Percentiles rank a stretch among this genome's conserved stretches.
Conservation (phyloP, 1,284 basidiomycete genomes). For the Trichosporon sp. region DNA sequence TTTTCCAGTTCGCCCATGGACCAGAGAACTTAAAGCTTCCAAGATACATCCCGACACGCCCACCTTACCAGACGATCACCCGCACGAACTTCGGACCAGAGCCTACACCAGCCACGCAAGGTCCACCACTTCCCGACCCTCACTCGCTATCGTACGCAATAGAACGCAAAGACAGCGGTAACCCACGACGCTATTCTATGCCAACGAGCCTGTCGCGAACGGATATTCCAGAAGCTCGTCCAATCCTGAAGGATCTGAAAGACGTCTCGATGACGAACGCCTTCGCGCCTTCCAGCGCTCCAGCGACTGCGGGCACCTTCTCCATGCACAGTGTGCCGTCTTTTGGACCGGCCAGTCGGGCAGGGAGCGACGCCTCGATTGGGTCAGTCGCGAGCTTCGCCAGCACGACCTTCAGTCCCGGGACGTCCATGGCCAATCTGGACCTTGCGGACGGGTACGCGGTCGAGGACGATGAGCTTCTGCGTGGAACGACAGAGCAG, state of each 20-base stretch:
- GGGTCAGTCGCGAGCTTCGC: background rate
- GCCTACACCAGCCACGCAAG: background rate
- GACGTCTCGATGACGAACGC: background rate
- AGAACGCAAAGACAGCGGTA: background rate
- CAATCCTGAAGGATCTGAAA: background rate
- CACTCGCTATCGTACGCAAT: background rate
- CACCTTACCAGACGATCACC: background rate
- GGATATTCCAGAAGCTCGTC: background rate
- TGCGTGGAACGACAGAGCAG: constrained; percentile 19
- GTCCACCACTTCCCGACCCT: background rate
- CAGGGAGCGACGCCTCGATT: background rate
- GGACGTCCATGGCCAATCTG: background rate
- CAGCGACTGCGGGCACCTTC: background rate
- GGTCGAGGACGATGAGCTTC: constrained; percentile 16
- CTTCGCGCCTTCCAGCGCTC: background rate
- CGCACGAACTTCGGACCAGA: background rate
- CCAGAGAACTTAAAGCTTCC: background rate
- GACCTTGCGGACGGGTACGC: background rate
- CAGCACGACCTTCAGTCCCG: background rate
- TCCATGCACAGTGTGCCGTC: background rate
- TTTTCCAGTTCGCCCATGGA: background rate
- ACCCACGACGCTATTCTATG: background rate
- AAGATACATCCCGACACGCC: background rate
- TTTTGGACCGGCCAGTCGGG: background rate
- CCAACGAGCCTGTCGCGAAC: background rate